Percentiles rank a stretch among this genome's conserved stretches.
Conservation (phyloP, 768 basidiomycete species). For the Boletus subparvulus region DNA sequence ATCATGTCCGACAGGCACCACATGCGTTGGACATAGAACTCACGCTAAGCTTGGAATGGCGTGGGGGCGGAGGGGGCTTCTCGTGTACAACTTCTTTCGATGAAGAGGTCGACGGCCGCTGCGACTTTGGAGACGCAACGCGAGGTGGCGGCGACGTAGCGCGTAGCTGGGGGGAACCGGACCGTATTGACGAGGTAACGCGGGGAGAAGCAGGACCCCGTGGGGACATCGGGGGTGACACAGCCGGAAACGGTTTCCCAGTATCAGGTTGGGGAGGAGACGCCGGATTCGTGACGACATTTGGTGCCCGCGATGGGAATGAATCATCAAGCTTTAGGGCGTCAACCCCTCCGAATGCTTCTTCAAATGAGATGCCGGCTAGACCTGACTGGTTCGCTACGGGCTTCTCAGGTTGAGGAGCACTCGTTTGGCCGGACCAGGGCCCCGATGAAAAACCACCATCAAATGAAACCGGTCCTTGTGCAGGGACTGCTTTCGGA, state of each 20-base stretch:
- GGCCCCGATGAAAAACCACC: conserved; percentile 43
- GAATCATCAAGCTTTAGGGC: conserved; percentile 42
- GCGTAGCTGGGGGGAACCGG: conserved; percentile 45
- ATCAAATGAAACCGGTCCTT: conserved; percentile 42
- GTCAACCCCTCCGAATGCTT: conserved; percentile 52
- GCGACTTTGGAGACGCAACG: conserved; percentile 51
- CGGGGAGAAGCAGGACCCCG: conserved; percentile 33
- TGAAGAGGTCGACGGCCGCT: conserved; percentile 58
- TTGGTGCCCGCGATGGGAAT: conserved; percentile 36
- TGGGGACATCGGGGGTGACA: conserved; percentile 44
- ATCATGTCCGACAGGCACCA: conserved; percentile 1
- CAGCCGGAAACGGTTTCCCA: conserved; percentile 36
- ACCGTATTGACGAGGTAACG: conserved; percentile 26
- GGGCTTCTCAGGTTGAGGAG: conserved; percentile 18
- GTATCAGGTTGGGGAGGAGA: conserved; percentile 15
- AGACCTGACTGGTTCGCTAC: conserved; percentile 5
- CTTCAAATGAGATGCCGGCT: conserved; percentile 46
- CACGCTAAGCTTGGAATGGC: conserved; percentile 78
- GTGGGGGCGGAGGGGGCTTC: conserved; percentile 51
- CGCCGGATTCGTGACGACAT: conserved; percentile 27
- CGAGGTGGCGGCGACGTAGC: conserved; percentile 51
- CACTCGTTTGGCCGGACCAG: conserved; percentile 2
- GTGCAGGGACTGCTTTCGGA: conserved; percentile 16
- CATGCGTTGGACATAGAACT: conserved; percentile 32
- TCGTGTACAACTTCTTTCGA: conserved; percentile 52